phyloP scores from a whole-genome alignment of 1,284 basidiomycete species.

The Sanghuangporus baumii region DNA sequence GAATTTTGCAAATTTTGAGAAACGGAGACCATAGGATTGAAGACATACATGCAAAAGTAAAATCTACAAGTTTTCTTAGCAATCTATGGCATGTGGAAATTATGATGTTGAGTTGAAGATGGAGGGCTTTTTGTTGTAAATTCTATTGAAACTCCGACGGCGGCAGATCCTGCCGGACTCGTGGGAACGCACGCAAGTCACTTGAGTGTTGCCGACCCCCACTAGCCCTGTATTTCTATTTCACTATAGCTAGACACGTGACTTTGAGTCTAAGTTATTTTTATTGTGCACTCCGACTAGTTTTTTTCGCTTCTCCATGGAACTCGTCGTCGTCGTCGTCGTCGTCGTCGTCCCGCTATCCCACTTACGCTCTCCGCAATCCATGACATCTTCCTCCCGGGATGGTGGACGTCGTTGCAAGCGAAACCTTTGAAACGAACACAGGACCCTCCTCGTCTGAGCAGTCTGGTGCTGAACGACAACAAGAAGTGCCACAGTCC shows the following conservation, averaged over 20 bases:
- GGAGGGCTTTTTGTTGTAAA: too few relatives aligned
- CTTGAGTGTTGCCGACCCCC: too few relatives aligned
- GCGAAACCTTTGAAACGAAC: not conserved
- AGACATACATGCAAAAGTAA: too few relatives aligned
- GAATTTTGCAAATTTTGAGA: too few relatives aligned
- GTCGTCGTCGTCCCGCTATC: not conserved
- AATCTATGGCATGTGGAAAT: too few relatives aligned
- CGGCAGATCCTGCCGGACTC: too few relatives aligned
- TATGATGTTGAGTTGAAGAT: too few relatives aligned
- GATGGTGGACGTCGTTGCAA: slow-evolving; percentile 2
- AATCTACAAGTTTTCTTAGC: too few relatives aligned
- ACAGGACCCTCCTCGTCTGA: not conserved
- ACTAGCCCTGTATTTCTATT: too few relatives aligned
- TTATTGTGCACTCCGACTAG: not conserved
- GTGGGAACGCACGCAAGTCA: too few relatives aligned
- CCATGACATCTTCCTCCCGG: not conserved
- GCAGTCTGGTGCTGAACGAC: not conserved
- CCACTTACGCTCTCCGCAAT: not conserved
- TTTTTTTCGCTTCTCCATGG: not conserved
- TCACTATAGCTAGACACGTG: not conserved
- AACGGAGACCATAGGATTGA: too few relatives aligned
- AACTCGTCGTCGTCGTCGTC: not conserved
- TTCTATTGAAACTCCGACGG: too few relatives aligned
- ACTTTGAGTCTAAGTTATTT: not conserved
- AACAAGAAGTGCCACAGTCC: not conserved